Conservation (phyloP, 1,284 basidiomycete genomes). For the Rhizopogon hawkerae region DNA sequence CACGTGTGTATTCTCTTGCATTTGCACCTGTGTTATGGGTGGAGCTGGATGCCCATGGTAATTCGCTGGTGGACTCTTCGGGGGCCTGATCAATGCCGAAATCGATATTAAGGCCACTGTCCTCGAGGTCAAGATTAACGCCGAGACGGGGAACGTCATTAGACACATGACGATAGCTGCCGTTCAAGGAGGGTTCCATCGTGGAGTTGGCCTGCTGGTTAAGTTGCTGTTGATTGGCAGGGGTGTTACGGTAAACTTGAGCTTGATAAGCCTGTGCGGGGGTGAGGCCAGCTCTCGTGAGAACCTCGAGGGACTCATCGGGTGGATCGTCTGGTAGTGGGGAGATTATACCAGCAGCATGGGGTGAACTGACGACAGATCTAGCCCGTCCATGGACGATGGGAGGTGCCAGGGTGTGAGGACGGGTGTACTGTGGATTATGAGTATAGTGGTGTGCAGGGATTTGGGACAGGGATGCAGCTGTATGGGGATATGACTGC, state of each 20-base stretch:
- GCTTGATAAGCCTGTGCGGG: slow-evolving; percentile 74
- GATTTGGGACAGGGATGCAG: slow-evolving; percentile 21
- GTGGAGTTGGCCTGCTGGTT: slow-evolving; percentile 23
- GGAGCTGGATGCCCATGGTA: slow-evolving; percentile 45
- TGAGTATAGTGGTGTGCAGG: slow-evolving; percentile 17
- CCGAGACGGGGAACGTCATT: slow-evolving; percentile 34
- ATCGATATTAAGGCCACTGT: slow-evolving; percentile 48
- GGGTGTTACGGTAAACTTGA: slow-evolving; percentile 50
- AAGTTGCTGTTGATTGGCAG: slow-evolving; percentile 20
- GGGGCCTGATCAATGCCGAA: slow-evolving; percentile 37
- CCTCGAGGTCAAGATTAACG: slow-evolving; percentile 43
- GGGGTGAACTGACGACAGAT: slow-evolving; percentile 41
- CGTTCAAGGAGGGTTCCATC: slow-evolving; percentile 24
- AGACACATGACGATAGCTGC: slow-evolving; percentile 15
- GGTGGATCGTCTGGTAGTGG: slow-evolving; percentile 48
- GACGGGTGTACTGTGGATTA: slow-evolving; percentile 20
- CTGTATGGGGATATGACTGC: slow-evolving; percentile 22
- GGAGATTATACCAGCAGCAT: slow-evolving; percentile 38
- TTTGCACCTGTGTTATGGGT: slow-evolving; percentile 4
- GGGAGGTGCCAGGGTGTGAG: slow-evolving; percentile 32
- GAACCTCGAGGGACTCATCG: slow-evolving; percentile 40
- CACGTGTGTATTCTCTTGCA: slow-evolving; percentile 29
- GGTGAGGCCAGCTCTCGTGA: slow-evolving; percentile 49
- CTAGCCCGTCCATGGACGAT: slow-evolving; percentile 36
- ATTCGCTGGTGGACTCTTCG: slow-evolving; percentile 49